Conservation (phyloP, 2,329 filamentous ascomycete genomes). For the Sporothrix variecibatus region DNA sequence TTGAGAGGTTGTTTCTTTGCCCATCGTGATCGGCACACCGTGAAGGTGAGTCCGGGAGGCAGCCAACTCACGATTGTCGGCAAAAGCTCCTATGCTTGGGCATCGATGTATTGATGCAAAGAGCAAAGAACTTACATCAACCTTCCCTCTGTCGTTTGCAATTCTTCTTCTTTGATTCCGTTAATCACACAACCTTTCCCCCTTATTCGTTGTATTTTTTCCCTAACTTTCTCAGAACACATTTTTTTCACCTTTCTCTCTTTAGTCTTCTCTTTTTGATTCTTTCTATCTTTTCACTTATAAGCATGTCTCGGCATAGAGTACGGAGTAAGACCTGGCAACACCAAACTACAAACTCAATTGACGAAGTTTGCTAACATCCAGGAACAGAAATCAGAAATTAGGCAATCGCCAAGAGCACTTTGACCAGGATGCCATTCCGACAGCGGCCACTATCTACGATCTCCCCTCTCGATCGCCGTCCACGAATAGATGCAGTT, state of each 20-base stretch:
- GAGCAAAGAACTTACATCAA: background rate
- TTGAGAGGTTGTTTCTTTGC: background rate
- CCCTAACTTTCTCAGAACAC: background rate
- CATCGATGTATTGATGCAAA: background rate
- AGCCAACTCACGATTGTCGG: background rate
- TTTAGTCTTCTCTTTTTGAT: background rate
- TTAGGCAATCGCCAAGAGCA: constrained; percentile 1
- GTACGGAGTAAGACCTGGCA: background rate
- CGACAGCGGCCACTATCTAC: constrained; percentile 2
- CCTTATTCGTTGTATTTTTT: background rate
- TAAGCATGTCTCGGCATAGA: background rate
- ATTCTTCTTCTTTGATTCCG: background rate
- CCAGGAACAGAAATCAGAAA: background rate
- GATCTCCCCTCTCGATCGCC: background rate
- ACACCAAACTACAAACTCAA: background rate
- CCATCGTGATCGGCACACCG: background rate
- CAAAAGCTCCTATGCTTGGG: background rate
- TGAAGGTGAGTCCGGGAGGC: constrained; percentile 2
- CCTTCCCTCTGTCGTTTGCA: background rate
- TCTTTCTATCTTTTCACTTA: background rate
- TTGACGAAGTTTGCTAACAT: background rate
- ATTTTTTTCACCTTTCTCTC: background rate
- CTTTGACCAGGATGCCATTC: background rate
- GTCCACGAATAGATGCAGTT: background rate
- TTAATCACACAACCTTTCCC: background rate